Evolutionary conservation across 2,329 filamentous ascomycete genomes (phyloP).

Genomic region (Fusarium neocosmosporiellum): DNA sequence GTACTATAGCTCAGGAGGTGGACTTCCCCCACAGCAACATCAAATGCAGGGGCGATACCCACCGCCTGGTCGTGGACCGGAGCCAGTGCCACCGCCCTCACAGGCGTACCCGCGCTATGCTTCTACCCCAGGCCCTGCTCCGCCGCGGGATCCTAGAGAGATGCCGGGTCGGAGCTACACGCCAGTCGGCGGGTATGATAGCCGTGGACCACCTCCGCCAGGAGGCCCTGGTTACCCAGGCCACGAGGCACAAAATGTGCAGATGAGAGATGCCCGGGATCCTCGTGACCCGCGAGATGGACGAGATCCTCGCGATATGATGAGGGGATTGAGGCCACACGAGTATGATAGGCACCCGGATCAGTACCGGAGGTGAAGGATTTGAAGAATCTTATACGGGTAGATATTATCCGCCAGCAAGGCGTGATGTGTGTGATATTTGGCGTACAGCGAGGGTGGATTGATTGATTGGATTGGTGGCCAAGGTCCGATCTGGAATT

Average conservation of each 20-base stretch:
- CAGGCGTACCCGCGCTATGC: slow-evolving; percentile 59
- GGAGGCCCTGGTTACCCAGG: slow-evolving; percentile 48
- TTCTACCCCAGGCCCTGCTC: slow-evolving; percentile 55
- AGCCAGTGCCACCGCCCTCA: slow-evolving; percentile 52
- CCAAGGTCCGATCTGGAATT: background rate
- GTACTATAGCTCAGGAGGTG: slow-evolving; percentile 47
- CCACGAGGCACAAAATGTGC: slow-evolving; percentile 45
- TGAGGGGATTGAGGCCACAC: slow-evolving; percentile 58
- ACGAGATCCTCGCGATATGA: slow-evolving; percentile 48
- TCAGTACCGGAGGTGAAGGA: slow-evolving; percentile 55
- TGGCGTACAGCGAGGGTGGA: slow-evolving; percentile 6
- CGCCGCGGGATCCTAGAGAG: slow-evolving; percentile 56
- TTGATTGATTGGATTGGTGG: background rate
- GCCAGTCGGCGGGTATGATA: slow-evolving; percentile 56
- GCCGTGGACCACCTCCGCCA: slow-evolving; percentile 53
- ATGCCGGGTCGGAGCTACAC: slow-evolving; percentile 59
- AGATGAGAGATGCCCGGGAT: slow-evolving; percentile 52
- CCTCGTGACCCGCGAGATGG: slow-evolving; percentile 7
- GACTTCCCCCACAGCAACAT: slow-evolving; percentile 44
- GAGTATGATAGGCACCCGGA: slow-evolving; percentile 60
- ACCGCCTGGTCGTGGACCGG: slow-evolving; percentile 53
- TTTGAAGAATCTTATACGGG: background rate
- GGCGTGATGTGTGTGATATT: slow-evolving; percentile 7
- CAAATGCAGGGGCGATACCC: slow-evolving; percentile 53
- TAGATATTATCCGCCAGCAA: background rate